Percentiles rank a stretch among this genome's conserved stretches.
phyloP scores from a whole-genome alignment of 805 yeast species.

The Lipomyces oligophaga region DNA sequence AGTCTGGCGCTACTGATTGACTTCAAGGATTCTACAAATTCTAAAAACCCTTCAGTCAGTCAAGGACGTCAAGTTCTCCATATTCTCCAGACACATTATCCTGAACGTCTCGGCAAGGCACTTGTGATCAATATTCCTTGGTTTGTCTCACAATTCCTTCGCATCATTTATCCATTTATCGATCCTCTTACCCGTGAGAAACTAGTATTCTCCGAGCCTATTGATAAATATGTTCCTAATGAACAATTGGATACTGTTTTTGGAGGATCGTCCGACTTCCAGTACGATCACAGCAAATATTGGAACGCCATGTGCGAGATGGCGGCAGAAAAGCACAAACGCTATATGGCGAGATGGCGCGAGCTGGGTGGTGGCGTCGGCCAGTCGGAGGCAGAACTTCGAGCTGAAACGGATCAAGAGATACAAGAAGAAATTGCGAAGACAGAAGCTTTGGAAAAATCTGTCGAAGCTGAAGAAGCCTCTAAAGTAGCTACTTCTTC shows the following conservation, averaged over 20 bases:
- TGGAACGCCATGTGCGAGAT: constrained; percentile 69
- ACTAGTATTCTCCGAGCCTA: constrained; percentile 86
- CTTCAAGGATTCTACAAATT: constrained; percentile 72
- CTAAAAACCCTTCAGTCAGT: constrained; percentile 82
- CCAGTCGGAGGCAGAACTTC: constrained; percentile 73
- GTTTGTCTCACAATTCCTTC: constrained; percentile 88
- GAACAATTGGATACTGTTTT: constrained; percentile 79
- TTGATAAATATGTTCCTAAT: constrained; percentile 72
- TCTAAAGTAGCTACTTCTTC: constrained; percentile 8
- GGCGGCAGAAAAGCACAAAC: constrained; percentile 55
- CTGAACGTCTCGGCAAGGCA: constrained; percentile 93
- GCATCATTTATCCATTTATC: constrained; percentile 89
- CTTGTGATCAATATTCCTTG: constrained; percentile 89
- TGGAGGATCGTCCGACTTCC: constrained; percentile 83
- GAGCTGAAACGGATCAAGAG: constrained; percentile 42
- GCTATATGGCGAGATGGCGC: constrained; percentile 64
- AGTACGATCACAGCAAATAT: constrained; percentile 71
- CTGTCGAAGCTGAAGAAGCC: constrained; percentile 7
- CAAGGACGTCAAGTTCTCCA: constrained; percentile 89
- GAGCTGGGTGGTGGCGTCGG: constrained; percentile 73
- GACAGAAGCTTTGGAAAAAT: constrained; percentile 7
- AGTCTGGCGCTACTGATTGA: constrained; percentile 87
- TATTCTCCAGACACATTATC: constrained; percentile 94
- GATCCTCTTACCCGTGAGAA: constrained; percentile 95
- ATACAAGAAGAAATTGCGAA: constrained; percentile 12